Percentiles rank a stretch among this genome's conserved stretches.
Conservation (phyloP, 2,329 filamentous ascomycete species). For the Capronia epimyces region DNA sequence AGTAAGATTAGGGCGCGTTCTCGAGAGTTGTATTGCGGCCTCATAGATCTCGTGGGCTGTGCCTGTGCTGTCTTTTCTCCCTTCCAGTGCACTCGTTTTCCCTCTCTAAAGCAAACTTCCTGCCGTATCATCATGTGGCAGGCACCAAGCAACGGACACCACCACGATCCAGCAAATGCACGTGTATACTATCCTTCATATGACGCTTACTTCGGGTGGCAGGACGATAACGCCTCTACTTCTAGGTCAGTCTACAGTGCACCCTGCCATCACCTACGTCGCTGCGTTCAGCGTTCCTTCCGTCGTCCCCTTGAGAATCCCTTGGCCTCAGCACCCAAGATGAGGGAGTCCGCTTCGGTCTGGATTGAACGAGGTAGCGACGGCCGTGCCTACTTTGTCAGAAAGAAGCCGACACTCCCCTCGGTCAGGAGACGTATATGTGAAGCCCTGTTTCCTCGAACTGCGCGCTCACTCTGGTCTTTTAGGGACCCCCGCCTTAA, state of each 20-base stretch:
- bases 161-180: conserved; percentile 8
- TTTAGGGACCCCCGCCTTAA: conserved; percentile 19
- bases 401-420: conserved; percentile 16
- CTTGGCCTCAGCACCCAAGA: background rate
- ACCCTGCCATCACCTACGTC: conserved; percentile 4
- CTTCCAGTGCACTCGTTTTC: background rate
- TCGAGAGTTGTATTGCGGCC: too few relatives aligned
- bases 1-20: too few relatives aligned
- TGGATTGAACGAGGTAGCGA: conserved; percentile 25
- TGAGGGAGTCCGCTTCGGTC: background rate
- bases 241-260: conserved; percentile 23
- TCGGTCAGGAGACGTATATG: conserved; percentile 7
- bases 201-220: conserved; percentile 20
- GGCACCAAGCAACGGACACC: conserved; percentile 4
- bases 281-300: background rate
- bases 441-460: conserved; percentile 13
- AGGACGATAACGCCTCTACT: conserved; percentile 1
- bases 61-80: too few relatives aligned
- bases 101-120: too few relatives aligned
- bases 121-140: conserved; percentile 16
- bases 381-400: conserved; percentile 25
- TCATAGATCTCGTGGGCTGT: too few relatives aligned
- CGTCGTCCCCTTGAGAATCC: background rate
- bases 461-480: conserved; percentile 21
- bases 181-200: conserved; percentile 21